phyloP scores from a whole-genome alignment of 1,139 yeast genomes.

The Debaryomycetaceae sp. region DNA sequence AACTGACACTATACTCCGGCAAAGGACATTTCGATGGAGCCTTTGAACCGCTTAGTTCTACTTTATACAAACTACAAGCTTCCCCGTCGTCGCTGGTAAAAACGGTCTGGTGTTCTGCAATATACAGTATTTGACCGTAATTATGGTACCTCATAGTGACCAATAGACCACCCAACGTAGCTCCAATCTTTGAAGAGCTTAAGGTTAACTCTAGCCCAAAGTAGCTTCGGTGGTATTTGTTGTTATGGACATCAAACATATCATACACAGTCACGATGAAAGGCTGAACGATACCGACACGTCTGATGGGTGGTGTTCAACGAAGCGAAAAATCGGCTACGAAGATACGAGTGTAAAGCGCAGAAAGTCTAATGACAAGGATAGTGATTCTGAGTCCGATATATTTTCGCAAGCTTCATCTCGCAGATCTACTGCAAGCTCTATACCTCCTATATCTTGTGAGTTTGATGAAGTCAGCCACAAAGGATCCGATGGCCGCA shows the following conservation, averaged over 20 bases:
- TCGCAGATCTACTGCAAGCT: constrained; percentile 6
- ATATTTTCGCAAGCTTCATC: constrained; percentile 3
- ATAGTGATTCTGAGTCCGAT: constrained; percentile 1
- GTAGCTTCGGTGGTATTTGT: neutral
- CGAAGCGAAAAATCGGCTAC: constrained; percentile 3
- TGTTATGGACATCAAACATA: constrained; percentile 6
- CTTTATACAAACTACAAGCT: too few species aligned
- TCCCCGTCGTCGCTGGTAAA: too few species aligned
- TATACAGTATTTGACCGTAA: constrained; percentile 6
- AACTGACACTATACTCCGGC: too few species aligned
- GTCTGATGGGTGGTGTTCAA: neutral
- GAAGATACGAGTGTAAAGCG: neutral
- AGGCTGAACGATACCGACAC: neutral
- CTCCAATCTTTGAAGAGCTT: neutral
- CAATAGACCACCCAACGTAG: constrained; percentile 4
- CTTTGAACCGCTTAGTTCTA: too few species aligned
- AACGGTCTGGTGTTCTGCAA: constrained; percentile 7
- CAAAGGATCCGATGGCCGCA: neutral
- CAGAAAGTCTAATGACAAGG: constrained; percentile 1
- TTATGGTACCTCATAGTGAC: constrained; percentile 8
- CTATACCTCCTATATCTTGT: constrained; percentile 3
- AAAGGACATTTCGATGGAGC: too few species aligned
- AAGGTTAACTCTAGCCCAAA: neutral
- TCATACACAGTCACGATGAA: constrained; percentile 2
- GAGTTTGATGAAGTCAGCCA: neutral